Base-by-base conservation (phyloP, 306 rosid genomes). In the Dalbergia oliveri region DNA sequence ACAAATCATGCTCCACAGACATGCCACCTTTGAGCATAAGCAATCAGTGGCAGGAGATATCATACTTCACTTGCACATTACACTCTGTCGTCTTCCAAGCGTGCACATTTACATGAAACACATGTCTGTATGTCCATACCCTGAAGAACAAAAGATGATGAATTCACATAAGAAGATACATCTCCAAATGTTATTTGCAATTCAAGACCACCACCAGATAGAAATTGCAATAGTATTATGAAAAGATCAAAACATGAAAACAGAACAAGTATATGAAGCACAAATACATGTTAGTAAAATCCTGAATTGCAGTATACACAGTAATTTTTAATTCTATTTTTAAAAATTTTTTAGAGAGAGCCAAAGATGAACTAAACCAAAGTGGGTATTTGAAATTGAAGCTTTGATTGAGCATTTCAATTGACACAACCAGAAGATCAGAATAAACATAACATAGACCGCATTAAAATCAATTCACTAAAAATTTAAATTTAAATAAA, bases 1-100 rank as follows among this genome's bases (percentile, higher is more conserved):
- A 66, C 16, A 66, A 81, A 58, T 69, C 68, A 45, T 65, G 80
- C 73, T 65, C 74, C 64, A 58, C 41, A 62, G 5, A 61, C 33
- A 15, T 18, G 39, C 14, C 72, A 47, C 54, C 59, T 69, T 80
- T n/a, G 0, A 51, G 54, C 12, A n/a, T n/a, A 37, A 34, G 33
- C 67, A 76, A 70, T 71, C 72, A 26, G 72, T 15, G 11, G 18
- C 21, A 15, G 14, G 16, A 47, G 35, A 53, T 45, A 44, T 62
- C 78, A 82, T 53, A 54, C 65, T 53, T 62, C 34, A 82, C 26
- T 39, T 39, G 12, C 66, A 45, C 11, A 18, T 44, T 34, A 19
- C 74, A 60, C 18, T 23, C 14, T 19, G 44, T 65, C 8, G 69
- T 64, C 69, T 71, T 83, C 54, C 59, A 60, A 77, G 56, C 45